These are phyloP conservation scores for Lactarius tabidus DNA, from an alignment of 768 basidiomycete genomes.

Conservation along the genomic window DNA sequence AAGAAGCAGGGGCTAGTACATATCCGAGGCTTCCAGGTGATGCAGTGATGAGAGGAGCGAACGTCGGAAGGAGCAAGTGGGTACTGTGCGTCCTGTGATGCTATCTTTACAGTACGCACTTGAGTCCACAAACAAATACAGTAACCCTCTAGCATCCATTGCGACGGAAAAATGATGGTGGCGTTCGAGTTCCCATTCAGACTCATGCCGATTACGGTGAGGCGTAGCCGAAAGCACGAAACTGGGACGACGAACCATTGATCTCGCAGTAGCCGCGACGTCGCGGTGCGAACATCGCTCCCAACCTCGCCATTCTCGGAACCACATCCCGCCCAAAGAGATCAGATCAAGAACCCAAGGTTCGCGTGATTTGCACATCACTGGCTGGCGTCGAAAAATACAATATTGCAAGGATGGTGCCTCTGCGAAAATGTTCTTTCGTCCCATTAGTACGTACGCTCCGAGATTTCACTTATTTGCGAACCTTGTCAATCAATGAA, in stretches of 20 bases:
- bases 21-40: neutral
- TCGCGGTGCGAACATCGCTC: conserved; percentile 7
- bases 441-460: neutral
- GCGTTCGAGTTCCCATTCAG: neutral
- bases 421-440: neutral
- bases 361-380: neutral
- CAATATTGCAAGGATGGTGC: neutral
- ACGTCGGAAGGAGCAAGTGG: neutral
- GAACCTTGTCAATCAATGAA: neutral
- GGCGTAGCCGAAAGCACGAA: conserved; percentile 6
- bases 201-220: conserved; percentile 5
- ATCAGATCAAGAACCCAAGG: neutral
- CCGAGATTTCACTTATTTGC: neutral
- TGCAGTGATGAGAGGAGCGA: neutral
- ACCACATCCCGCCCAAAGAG: neutral
- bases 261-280: neutral
- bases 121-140: neutral
- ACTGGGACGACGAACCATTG: neutral
- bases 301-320: neutral
- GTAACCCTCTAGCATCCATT: neutral
- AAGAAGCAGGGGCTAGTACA: neutral
- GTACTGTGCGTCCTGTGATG: neutral
- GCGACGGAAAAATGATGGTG: conserved; percentile 2
- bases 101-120: neutral
- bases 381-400: neutral